Conservation (phyloP, 129 eudicot genomes). For the Flaveria brownii region DNA sequence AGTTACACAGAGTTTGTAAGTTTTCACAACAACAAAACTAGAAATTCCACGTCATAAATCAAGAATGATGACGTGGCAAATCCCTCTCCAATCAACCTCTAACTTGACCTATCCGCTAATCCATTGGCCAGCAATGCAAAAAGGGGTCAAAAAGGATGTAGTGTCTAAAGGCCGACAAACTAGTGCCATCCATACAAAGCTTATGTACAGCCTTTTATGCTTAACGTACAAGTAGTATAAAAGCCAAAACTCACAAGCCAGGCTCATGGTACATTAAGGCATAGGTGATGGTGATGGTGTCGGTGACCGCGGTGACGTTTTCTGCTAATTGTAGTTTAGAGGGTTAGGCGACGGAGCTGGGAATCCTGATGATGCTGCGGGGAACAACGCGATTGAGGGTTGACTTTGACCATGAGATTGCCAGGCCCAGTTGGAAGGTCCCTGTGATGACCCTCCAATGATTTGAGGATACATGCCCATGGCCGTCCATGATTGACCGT, state of each 20-base stretch:
- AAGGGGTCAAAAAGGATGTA: neutral
- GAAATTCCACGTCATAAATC: slow-evolving; percentile 26
- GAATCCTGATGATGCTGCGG: slow-evolving; percentile 87
- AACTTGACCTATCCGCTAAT: slow-evolving; percentile 32
- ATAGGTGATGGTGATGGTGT: slow-evolving; percentile 28
- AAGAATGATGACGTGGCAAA: slow-evolving; percentile 20
- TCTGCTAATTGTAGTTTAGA: slow-evolving; percentile 38
- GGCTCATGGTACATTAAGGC: neutral
- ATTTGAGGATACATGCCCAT: slow-evolving; percentile 33
- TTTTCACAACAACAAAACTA: neutral
- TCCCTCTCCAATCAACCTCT: slow-evolving; percentile 29
- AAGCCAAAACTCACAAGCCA: slow-evolving; percentile 9
- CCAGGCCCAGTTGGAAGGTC: slow-evolving; percentile 46
- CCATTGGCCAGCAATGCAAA: slow-evolving; percentile 21
- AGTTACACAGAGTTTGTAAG: slow-evolving; percentile 2
- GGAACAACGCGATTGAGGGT: slow-evolving; percentile 22
- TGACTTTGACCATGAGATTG: slow-evolving; percentile 45
- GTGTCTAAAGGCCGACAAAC: neutral
- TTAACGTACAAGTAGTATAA: neutral
- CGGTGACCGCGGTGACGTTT: neutral
- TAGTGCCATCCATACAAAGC: too few relatives aligned
- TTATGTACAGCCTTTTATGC: slow-evolving; percentile 25
- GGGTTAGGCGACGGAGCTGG: slow-evolving; percentile 34
- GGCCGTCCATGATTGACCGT: slow-evolving; percentile 38
- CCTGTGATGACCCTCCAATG: slow-evolving; percentile 19